A percentile compares a stretch with the other conserved stretches of the same genome.
Conservation (phyloP, 2,329 filamentous ascomycete species). For the Hypoxylon sp. region DNA sequence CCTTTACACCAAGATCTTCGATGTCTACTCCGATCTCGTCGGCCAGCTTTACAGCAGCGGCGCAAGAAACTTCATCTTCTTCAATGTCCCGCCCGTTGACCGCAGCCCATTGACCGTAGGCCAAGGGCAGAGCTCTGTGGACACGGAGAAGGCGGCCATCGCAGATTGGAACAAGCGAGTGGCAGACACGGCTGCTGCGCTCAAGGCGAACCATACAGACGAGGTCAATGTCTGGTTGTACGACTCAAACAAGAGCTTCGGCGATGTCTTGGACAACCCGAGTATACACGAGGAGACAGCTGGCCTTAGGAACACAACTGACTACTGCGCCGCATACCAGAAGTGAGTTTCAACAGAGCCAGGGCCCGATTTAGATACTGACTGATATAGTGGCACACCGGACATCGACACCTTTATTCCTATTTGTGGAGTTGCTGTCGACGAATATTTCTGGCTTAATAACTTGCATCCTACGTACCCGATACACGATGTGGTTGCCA, state of each 20-base stretch:
- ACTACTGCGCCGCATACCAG: slow-evolving; percentile 65
- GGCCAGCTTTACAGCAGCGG: slow-evolving; percentile 64
- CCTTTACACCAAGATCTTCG: slow-evolving; percentile 57
- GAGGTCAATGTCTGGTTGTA: slow-evolving; percentile 65
- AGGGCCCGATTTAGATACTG: neutral
- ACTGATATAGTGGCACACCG: slow-evolving; percentile 57
- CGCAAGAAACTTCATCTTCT: slow-evolving; percentile 67
- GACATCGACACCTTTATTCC: slow-evolving; percentile 54
- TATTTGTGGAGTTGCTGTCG: slow-evolving; percentile 65
- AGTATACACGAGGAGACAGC: slow-evolving; percentile 61
- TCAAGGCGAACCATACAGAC: slow-evolving; percentile 52
- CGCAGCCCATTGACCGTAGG: slow-evolving; percentile 61
- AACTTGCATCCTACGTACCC: slow-evolving; percentile 72
- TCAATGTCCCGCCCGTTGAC: slow-evolving; percentile 70
- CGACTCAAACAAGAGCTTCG: slow-evolving; percentile 65
- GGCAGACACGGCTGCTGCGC: slow-evolving; percentile 54
- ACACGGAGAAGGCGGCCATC: slow-evolving; percentile 58
- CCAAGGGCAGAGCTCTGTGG: slow-evolving; percentile 52
- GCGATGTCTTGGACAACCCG: slow-evolving; percentile 64
- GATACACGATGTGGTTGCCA: slow-evolving; percentile 69
- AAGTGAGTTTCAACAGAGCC: slow-evolving; percentile 56
- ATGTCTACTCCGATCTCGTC: slow-evolving; percentile 56
- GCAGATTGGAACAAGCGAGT: slow-evolving; percentile 64
- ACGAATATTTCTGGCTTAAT: slow-evolving; percentile 75
- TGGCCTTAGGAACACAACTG: slow-evolving; percentile 65